Conservation (phyloP, 495 filamentous ascomycete genomes). For the Wilcoxina mikolae region DNA sequence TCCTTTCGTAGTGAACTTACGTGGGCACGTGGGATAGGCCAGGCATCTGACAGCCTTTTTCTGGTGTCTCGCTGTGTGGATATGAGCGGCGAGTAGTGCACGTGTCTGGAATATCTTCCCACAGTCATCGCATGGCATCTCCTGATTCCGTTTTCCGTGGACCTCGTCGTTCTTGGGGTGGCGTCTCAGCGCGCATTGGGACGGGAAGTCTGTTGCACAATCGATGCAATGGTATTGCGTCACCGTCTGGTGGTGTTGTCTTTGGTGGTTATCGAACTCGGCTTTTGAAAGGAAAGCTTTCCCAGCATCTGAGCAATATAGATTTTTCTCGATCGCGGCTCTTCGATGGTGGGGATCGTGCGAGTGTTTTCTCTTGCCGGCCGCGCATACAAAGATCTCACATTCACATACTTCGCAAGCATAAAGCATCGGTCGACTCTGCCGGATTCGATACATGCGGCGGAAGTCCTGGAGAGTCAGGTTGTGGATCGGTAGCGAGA, state of each 20-base stretch:
- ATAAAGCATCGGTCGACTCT: no score
- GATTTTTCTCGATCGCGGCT: no score
- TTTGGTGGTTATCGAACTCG: background rate
- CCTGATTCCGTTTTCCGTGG: background rate
- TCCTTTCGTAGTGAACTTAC: background rate
- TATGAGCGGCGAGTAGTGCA: background rate
- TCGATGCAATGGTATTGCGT: background rate
- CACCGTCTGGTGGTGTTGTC: background rate
- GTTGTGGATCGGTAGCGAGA: no score
- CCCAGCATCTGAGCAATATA: background rate
- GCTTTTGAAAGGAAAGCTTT: background rate
- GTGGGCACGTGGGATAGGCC: background rate
- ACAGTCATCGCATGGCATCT: background rate
- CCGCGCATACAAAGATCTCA: no score
- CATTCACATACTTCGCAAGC: no score
- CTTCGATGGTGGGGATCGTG: no score
- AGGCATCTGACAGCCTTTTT: background rate
- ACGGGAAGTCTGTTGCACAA: background rate
- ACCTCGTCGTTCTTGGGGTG: background rate
- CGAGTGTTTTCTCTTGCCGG: no score
- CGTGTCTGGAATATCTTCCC: background rate
- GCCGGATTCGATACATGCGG: no score
- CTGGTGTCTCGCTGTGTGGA: background rate
- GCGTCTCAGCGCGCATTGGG: background rate
- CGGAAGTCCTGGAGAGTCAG: no score